phyloP scores from a whole-genome alignment of 2,329 filamentous ascomycete species.

The Tolypocladium endophyticum region DNA sequence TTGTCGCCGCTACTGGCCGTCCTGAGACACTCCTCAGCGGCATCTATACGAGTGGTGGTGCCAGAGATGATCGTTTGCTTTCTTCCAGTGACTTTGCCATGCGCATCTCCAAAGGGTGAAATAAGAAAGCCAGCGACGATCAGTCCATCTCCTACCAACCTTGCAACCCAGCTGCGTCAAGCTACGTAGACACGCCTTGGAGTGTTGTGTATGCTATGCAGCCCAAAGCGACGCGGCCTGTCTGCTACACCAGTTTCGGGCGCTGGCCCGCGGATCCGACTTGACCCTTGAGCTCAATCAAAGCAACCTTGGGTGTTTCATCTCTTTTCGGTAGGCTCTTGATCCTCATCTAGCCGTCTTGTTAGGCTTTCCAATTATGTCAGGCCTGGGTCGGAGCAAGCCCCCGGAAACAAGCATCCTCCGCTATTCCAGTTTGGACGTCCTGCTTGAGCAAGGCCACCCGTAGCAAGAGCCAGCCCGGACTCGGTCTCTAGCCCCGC shows the following conservation, averaged over 20 bases:
- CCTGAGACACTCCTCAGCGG: not conserved
- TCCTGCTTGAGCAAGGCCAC: not conserved
- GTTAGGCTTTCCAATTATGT: not conserved
- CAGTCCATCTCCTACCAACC: not conserved
- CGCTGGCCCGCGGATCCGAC: not conserved
- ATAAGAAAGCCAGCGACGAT: not conserved
- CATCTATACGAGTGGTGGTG: not conserved
- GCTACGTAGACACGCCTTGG: not conserved
- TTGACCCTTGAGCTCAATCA: not conserved
- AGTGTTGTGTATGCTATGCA: not conserved
- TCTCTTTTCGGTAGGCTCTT: not conserved
- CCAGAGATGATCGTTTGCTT: not conserved
- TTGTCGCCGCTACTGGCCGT: not conserved
- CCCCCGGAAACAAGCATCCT: constrained; percentile 1
- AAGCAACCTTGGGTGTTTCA: not conserved
- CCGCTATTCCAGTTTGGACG: not conserved
- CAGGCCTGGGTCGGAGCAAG: not conserved
- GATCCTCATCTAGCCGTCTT: not conserved
- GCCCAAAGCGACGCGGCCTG: not conserved
- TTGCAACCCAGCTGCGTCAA: not conserved
- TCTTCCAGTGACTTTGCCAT: not conserved
- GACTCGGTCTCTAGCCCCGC: not conserved
- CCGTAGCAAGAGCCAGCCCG: not conserved
- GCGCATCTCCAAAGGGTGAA: not conserved
- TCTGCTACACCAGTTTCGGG: not conserved